These are phyloP conservation scores for Phytopythium litorale DNA, from an alignment of 352 stramenopile species.

Conservation along the genomic window DNA sequence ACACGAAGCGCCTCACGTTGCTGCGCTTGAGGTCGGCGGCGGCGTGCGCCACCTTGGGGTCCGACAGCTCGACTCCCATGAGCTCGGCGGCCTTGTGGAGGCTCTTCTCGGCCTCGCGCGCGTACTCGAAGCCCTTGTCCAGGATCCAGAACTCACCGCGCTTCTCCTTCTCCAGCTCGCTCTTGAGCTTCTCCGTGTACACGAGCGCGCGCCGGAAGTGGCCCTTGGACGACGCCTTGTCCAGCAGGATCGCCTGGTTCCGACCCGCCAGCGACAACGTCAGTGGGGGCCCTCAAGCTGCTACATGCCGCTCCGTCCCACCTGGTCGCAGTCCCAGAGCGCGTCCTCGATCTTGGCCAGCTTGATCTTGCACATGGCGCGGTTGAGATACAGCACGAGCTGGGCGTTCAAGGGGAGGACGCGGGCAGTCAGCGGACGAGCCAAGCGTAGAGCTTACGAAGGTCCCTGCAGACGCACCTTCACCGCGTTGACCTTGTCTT, in stretches of 20 bases:
- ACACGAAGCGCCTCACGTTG: slow-evolving; percentile 24
- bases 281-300: not conserved
- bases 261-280: not conserved
- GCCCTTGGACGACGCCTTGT: slow-evolving; percentile 57
- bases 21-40: slow-evolving; percentile 65
- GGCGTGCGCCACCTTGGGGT: slow-evolving; percentile 54
- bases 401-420: slow-evolving; percentile 2
- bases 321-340: slow-evolving; percentile 82
- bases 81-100: slow-evolving; percentile 54
- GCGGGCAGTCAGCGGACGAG: not conserved
- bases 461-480: slow-evolving; percentile 33
- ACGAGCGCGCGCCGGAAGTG: slow-evolving; percentile 80
- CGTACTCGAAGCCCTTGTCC: slow-evolving; percentile 79
- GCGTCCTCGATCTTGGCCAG: slow-evolving; percentile 79
- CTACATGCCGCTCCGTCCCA: slow-evolving; percentile 6
- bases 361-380: slow-evolving; percentile 84
- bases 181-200: slow-evolving; percentile 79
- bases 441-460: not conserved
- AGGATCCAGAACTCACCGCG: slow-evolving; percentile 85
- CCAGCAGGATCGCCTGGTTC: slow-evolving; percentile 65
- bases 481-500: slow-evolving; percentile 74
- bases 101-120: slow-evolving; percentile 66
- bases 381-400: slow-evolving; percentile 79
- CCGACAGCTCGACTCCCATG: slow-evolving; percentile 18
- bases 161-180: slow-evolving; percentile 76